Base-by-base conservation (phyloP, 2,329 filamentous ascomycete species). In the Hyphodiscus sp. region DNA sequence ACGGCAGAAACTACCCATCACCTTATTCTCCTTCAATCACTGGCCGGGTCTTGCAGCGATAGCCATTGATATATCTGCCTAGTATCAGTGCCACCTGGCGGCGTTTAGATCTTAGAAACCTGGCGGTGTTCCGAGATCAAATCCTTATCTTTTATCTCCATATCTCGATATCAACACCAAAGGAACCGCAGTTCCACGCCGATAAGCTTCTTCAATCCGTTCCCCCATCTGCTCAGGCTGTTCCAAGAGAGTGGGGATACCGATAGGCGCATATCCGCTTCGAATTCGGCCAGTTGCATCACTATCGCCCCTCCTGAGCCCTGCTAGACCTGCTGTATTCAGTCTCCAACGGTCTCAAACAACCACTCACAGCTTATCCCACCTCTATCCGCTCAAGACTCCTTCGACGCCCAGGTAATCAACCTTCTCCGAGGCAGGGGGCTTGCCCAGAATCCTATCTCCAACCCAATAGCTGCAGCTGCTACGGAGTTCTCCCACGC, bases 21-120 rank as follows among this genome's bases (percentile, higher is more conserved):
- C 53, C 63, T 67, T 49, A 58, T 67, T 49, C 61, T 67, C 45
- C 58, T 67, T 58, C 63, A 62, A 59, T 64, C 61, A 51, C 57
- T 65, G 41, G 64, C 63, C 44, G 61, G 63, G 29, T 54, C 58
- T 33, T 58, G 59, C 51, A 59, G 56, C 53, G 59, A 63, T 43
- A 64, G 57, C 46, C 61, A 58, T 47, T 63, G 60, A 63, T 4
- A 47, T 16, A 50, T 38, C 29, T 20, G 13, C 43, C 16, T 20
- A n/a, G n/a, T 10, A 18, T 23, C 16, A n/a, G 26, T 26, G 15
- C 29, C 45, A 29, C 1, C 13, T 23, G 18, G n/a, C 20, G 16
- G 26, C 16, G 41, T 19, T 41, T 26, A 41, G 20, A 29, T 23
- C 47, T 1, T 41, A 20, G 19, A 8, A 49, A 38, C 2, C 33